Percentiles rank a stretch among this genome's conserved stretches.
Conservation (phyloP, 345 rosid genomes). For the Aethionema arabicum region DNA sequence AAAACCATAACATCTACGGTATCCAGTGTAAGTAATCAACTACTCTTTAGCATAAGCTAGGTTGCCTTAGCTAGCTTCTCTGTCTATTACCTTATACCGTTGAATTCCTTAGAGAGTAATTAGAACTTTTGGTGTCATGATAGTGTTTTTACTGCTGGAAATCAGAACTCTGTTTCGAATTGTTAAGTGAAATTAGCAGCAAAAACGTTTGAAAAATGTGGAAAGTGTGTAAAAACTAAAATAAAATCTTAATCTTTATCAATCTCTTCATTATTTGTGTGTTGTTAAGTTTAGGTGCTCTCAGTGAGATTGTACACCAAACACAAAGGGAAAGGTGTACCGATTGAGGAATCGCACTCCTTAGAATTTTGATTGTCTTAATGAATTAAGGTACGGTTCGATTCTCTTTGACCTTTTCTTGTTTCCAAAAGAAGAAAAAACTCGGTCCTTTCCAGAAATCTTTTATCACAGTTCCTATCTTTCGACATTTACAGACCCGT, state of each 20-base stretch:
- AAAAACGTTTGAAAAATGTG: too few species aligned
- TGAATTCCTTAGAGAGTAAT: slow-evolving; percentile 2
- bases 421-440: too few species aligned
- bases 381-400: slow-evolving; percentile 24
- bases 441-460: neutral
- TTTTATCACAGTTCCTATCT: neutral
- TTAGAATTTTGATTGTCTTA: slow-evolving; percentile 28
- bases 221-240: too few species aligned
- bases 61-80: slow-evolving; percentile 7
- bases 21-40: slow-evolving; percentile 7
- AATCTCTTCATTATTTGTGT: neutral
- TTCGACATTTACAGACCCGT: slow-evolving; percentile 30
- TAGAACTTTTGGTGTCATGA: slow-evolving; percentile 8
- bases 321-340: slow-evolving; percentile 43
- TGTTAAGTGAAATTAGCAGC: neutral
- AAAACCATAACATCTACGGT: neutral
- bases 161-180: neutral
- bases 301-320: slow-evolving; percentile 39
- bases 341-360: slow-evolving; percentile 35
- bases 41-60: neutral
- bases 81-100: slow-evolving; percentile 5
- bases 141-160: neutral
- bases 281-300: slow-evolving; percentile 24
- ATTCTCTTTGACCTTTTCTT: too few species aligned
- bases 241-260: too few species aligned